Evolutionary conservation across 495 filamentous ascomycete species (phyloP), one percentile per base, ranked within the genome.

Genomic region (Hyaloscypha finlandica): DNA sequence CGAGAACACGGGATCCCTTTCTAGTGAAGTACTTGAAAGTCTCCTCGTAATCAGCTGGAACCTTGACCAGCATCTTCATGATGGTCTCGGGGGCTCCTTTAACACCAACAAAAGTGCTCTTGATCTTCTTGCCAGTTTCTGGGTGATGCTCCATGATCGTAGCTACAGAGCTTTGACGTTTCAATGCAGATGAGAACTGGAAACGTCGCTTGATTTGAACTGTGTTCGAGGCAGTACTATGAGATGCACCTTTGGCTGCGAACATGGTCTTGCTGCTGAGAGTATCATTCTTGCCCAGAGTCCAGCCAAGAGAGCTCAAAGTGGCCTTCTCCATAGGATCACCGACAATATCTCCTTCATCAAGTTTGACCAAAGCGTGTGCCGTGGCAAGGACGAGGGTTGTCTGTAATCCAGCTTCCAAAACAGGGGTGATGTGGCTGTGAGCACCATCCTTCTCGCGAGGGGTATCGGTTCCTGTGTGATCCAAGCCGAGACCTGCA

Each of bases 301-400:
- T 87, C 95, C 95, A 99, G 42, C 94, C 93, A 58, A 99, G 86
- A 64, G 93, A 91, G 12, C 82, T 81, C 22, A 99, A 81, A 12
- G 95, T 97, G 48, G 95, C 95, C 77, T 97, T 97, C 74, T 99
- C 95, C 95, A 99, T 99, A 19, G 95, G 95, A 75, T 99, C 95
- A 68, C 95, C 95, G 56, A 98, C 96, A 67, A 98, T 88, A 19
- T 99, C 95, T 22, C 95, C 96, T 75, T 99, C 95, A 70, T 99
- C 95, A 6, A 99, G 81, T 71, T 92, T 96, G 30, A 99, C 95
- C 39, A 99, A 81, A 20, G 95, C 95, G 75, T 99, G 95, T 11
- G 95, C 95, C 56, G 92, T 97, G 32, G 96, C 95, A 54, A 99
- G 85, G 30, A 98, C 93, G 58, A 99, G 86, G 25, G 94, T 94